Conservation (phyloP, 1,284 basidiomycete genomes). For the Mycena citricolor region DNA sequence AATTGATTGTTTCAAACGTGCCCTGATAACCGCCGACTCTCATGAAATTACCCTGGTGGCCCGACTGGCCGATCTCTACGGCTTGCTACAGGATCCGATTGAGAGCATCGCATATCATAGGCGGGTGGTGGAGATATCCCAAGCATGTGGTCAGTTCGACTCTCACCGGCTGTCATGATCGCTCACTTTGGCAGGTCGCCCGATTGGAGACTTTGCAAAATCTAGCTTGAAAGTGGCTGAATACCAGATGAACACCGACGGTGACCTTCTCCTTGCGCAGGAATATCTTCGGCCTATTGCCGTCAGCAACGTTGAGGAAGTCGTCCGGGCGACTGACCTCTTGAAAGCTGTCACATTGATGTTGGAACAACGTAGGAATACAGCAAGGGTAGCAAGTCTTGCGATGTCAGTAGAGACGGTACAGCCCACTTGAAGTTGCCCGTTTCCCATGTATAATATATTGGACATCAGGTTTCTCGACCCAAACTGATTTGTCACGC, state of each 20-base stretch:
- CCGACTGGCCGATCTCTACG: slow-evolving; percentile 78
- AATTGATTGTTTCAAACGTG: slow-evolving; percentile 85
- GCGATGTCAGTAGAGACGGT: neutral
- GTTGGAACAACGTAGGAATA: neutral
- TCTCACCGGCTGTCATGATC: slow-evolving; percentile 18
- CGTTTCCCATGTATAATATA: neutral
- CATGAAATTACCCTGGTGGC: slow-evolving; percentile 76
- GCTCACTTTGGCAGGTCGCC: slow-evolving; percentile 47
- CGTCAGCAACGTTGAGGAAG: slow-evolving; percentile 75
- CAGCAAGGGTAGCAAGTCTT: neutral
- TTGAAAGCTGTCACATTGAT: slow-evolving; percentile 48
- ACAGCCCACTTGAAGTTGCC: neutral
- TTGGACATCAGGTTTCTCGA: neutral
- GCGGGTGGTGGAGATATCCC: slow-evolving; percentile 74
- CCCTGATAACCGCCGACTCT: slow-evolving; percentile 81
- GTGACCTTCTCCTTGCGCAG: slow-evolving; percentile 60
- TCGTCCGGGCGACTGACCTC: slow-evolving; percentile 60
- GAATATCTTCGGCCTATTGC: slow-evolving; percentile 74
- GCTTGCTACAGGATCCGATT: slow-evolving; percentile 59
- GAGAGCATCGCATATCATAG: slow-evolving; percentile 74
- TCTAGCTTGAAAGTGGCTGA: slow-evolving; percentile 82
- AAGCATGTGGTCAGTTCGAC: slow-evolving; percentile 44
- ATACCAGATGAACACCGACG: slow-evolving; percentile 64
- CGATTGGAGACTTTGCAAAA: slow-evolving; percentile 72
- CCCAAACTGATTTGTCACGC: slow-evolving; percentile 7